Base-by-base conservation (phyloP, 1,139 yeast genomes). In the Pichia sp. region DNA sequence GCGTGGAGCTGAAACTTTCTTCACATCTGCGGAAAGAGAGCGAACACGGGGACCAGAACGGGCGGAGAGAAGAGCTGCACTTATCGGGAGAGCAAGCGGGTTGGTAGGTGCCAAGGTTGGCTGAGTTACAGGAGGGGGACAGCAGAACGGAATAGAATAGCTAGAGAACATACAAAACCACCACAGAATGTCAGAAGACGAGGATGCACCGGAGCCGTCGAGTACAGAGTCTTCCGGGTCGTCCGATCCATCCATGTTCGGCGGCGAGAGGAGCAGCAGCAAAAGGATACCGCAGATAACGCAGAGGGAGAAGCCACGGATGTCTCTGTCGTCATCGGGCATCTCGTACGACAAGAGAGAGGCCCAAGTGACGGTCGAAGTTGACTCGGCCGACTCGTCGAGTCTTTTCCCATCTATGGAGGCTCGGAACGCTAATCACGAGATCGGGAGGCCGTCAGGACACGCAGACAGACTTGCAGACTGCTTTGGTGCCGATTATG, bases 351-450 rank as follows among this genome's bases (percentile, higher is more conserved):
- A 29, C 5, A 48, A 48, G 24, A 16, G 6, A 20, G 14, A 41
- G 17, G 6, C 45, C 7, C 14, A 17, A 7, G 31, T 46, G n/a
- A 46, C 49, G 4, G 42, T 46, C 4, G 29, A 8, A 16, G 14
- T 30, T 12, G 34, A 46, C 27, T 16, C 27, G 16, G 31, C 10
- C 3, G 48, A 44, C 4, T n/a, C 48, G 3, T n/a, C 34, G 16
- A 50, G 52, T 36, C 33, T 50, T 12, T 50, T 50, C 48, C 52
- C 52, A 5, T 36, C 48, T 4, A 50, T 50, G 44, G 40, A 17
- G 17, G 16, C 10, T n/a, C 17, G 17, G 16, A 17, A 46, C 30
- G 9, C 16, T 30, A 46, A 46, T 7, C 12, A 27, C n/a, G 12
- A 27, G 9, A 12, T 12, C 14, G 9, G 14, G 7, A 10, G 3